Conservation (phyloP, 768 basidiomycete genomes). For the Boletus tylopilopsis region DNA sequence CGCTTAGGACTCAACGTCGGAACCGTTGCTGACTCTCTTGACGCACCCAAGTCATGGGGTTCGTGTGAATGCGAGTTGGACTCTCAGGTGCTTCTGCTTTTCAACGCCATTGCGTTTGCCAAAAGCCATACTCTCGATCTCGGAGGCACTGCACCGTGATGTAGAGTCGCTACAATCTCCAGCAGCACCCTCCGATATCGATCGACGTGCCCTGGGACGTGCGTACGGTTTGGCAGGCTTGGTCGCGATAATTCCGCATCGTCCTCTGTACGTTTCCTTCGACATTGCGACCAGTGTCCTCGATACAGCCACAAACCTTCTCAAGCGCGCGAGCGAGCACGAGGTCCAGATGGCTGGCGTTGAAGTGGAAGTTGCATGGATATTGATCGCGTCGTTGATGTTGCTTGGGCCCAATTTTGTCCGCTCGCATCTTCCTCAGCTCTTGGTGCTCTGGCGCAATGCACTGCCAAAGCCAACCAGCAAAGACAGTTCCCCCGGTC, state of each 20-base stretch:
- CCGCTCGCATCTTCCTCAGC: constrained; percentile 86
- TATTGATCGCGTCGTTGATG: constrained; percentile 85
- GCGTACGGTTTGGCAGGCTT: constrained; percentile 88
- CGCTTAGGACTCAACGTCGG: constrained; percentile 73
- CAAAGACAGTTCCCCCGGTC: constrained; percentile 69
- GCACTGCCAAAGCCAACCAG: constrained; percentile 92
- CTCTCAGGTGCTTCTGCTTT: constrained; percentile 86
- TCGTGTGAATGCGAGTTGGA: constrained; percentile 84
- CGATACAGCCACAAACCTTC: constrained; percentile 83
- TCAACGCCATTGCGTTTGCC: constrained; percentile 84
- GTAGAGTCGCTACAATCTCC: constrained; percentile 70
- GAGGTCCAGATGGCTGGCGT: constrained; percentile 76
- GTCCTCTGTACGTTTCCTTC: constrained; percentile 92
- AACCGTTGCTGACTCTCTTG: constrained; percentile 81
- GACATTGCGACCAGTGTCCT: constrained; percentile 89
- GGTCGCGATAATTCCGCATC: constrained; percentile 78
- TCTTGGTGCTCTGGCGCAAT: constrained; percentile 96
- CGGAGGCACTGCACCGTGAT: constrained; percentile 83
- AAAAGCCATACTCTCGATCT: constrained; percentile 68
- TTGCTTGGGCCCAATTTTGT: constrained; percentile 92
- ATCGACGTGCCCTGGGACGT: constrained; percentile 74
- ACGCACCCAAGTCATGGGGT: constrained; percentile 85
- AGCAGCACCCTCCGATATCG: constrained; percentile 65
- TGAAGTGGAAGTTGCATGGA: constrained; percentile 95
- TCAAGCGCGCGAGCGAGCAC: constrained; percentile 91